Evolutionary conservation across 805 yeast genomes (phyloP), one percentile per base, ranked within the genome.

Genomic region (Candida adriatica): DNA sequence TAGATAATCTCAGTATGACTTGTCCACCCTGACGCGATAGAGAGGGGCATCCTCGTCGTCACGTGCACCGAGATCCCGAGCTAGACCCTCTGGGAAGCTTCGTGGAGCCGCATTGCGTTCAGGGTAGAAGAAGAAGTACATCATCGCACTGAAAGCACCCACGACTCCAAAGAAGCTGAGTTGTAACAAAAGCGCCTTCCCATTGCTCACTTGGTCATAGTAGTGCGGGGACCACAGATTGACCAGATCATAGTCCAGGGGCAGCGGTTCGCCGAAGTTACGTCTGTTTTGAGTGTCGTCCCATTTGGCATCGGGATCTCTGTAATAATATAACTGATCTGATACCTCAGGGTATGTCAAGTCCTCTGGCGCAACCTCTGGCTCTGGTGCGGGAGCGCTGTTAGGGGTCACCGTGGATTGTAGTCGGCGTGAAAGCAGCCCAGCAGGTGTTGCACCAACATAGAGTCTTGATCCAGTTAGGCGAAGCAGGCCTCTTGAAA

Each of bases 161-260:
- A 71, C 42, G 6, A 51, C 52, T n/a, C 68, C 75, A 47, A 79
- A 71, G 57, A 79, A 79, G 6, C 62, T 50, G n/a, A 59, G 60
- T 41, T 76, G 70, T 55, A 73, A 73, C 45, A 58, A 66, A 32
- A 75, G 55, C 1, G 94, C 94, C 19, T 72, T 68, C 27, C 57
- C 51, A 56, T 81, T 79, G 24, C 70, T 61, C 20, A 75, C 80
- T 23, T 64, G 55, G 45, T 76, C 75, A 54, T 66, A 74, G 50
- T 76, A 70, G 50, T 84, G 94, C 9, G 94, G 92, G 7, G 94
- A 73, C 94, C 94, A 84, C 67, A 82, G 69, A 56, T 84, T 88
- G 50, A 77, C 66, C 56, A 73, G 61, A 51, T 84, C 95, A 44
- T 78, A 81, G 47, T 77, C 73, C 34, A 76, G 73, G 53, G 76